phyloP scores from a whole-genome alignment of 768 basidiomycete species.

The Leucocoprinus birnbaumii region DNA sequence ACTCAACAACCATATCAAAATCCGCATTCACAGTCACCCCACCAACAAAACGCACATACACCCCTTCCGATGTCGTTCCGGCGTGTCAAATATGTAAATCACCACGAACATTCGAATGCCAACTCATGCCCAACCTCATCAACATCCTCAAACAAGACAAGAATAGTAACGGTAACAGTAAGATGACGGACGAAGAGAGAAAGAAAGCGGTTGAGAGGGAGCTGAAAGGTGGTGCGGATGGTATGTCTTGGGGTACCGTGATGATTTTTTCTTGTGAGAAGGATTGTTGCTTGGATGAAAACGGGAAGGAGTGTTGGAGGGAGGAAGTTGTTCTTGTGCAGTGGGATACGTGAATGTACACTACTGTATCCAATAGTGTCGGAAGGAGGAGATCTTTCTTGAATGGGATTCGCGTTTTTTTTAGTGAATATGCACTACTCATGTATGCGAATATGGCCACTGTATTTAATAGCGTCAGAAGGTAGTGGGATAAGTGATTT shows the following conservation, averaged over 20 bases:
- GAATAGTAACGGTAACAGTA: conserved; percentile 21
- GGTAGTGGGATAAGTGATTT: no score
- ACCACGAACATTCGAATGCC: conserved; percentile 82
- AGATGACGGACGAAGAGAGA: conserved; percentile 65
- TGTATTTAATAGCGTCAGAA: no score
- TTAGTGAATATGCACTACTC: no score
- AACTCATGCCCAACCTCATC: conserved; percentile 93
- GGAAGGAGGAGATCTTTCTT: no score
- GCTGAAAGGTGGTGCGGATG: conserved; percentile 49
- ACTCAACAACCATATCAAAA: conserved; percentile 55
- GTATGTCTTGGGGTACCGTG: conserved; percentile 96
- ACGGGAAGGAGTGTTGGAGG: conserved; percentile 51
- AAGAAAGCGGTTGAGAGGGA: conserved; percentile 55
- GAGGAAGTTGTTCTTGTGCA: conserved; percentile 80
- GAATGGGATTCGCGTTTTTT: no score
- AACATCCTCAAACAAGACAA: conserved; percentile 50
- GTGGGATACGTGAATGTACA: conserved; percentile 69
- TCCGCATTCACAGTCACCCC: conserved; percentile 55
- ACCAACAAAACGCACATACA: conserved; percentile 50
- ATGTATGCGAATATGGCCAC: no score
- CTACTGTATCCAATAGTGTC: no score
- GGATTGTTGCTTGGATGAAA: conserved; percentile 61
- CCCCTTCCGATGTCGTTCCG: conserved; percentile 41
- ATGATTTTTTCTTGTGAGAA: conserved; percentile 84
- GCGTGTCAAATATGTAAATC: conserved; percentile 66